Base-by-base conservation (phyloP, 768 basidiomycete species). In the Mrakia frigida region DNA sequence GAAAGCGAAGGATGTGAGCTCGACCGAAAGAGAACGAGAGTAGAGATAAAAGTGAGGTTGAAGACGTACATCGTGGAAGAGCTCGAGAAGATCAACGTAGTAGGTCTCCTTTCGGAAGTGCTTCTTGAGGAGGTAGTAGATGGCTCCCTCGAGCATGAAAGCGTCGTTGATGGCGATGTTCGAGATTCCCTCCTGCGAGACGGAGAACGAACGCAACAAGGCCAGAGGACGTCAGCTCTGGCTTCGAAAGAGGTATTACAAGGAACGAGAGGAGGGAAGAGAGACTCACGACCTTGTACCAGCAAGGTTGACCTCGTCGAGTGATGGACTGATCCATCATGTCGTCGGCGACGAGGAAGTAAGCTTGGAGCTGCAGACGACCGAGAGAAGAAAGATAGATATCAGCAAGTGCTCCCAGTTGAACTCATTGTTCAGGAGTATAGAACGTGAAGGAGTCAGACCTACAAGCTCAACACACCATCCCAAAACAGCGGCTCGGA, bases 241-340 rank as follows among this genome's bases (percentile, higher is more conserved):
- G 2, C n/a, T n/a, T 61, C 33, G 60, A 61, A 6, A 50, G 2
- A 18, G 46, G 46, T 1, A 16, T 2, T 3, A 65, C 2, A 39
- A 18, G 33, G 13, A 11, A 13, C 16, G n/a, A 21, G 41, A 18
- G 68, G 41, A 31, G 46, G 16, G 52, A n/a, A 39, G 52, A 43
- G 43, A 16, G 39, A 81, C 85, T 80, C 37, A 85, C 86, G 56
- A 88, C 83, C 68, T 86, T 88, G 85, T 96, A 98, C 92, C 93
- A 99, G 85, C 96, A 99, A 2, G 94, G 91, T 84, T 97, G 95
- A 6, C 91, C 90, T 14, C 96, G 90, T 35, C 96, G 91, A 16
- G 96, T 98, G 80, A 98, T 90, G 67, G 92, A 93, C 28, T 87
- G 83, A 82, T 99, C 96, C 97, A 99, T 99, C 81, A 98, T 94